These are phyloP conservation scores for barley (Hordeum vulgare) DNA, from an alignment of 176 grass and related monocot genomes.

Conservation along the genomic window DNA sequence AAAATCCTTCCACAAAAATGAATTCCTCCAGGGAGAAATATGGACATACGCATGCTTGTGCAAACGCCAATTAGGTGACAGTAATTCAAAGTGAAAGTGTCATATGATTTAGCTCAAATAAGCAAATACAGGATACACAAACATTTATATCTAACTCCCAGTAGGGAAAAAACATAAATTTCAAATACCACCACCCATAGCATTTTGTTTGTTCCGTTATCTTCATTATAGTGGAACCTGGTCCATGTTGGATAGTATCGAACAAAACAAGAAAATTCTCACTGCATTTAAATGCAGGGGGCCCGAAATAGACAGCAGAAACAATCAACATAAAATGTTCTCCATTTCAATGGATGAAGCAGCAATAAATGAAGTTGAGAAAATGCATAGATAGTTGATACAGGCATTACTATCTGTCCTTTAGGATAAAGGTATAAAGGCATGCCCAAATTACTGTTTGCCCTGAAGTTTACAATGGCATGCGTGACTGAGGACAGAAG, in stretches of 20 bases:
- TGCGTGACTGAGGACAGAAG: slow-evolving; percentile 18
- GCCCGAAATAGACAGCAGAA: not conserved
- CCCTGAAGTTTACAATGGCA: not conserved
- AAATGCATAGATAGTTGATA: not conserved
- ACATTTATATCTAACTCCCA: not conserved
- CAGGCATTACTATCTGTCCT: not conserved
- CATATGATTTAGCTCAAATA: slow-evolving; percentile 25
- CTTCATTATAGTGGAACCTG: not conserved
- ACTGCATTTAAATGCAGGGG: not conserved
- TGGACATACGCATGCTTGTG: not conserved
- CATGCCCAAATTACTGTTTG: not conserved
- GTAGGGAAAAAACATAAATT: slow-evolving; percentile 7
- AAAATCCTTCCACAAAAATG: not conserved
- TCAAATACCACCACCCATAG: not conserved
- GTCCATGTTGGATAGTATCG: not conserved
- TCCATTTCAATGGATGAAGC: not conserved
- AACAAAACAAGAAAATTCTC: not conserved
- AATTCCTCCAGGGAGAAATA: not conserved
- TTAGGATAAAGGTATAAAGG: not conserved
- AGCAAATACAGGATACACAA: not conserved
- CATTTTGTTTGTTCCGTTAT: not conserved
- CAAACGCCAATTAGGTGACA: not conserved
- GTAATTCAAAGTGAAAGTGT: slow-evolving; percentile 1
- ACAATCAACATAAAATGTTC: not conserved
- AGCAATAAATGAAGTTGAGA: not conserved